Conservation (phyloP, 352 stramenopile genomes). For the Phytopythium cucurbitacearum region DNA sequence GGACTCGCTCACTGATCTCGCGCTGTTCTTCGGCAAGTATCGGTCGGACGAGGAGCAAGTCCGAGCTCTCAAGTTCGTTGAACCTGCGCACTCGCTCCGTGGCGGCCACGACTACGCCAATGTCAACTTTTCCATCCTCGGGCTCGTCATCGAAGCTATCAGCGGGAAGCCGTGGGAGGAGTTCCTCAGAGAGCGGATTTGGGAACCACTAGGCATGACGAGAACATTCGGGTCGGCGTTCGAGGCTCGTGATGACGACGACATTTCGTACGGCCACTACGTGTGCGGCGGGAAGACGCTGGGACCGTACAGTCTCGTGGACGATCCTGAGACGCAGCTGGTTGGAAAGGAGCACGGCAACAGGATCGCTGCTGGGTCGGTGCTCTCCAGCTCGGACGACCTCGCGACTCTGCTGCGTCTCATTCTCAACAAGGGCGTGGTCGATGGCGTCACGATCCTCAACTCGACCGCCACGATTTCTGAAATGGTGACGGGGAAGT, state of each 20-base stretch:
- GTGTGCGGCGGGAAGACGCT: constrained; percentile 34
- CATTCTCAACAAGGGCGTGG: constrained; percentile 59
- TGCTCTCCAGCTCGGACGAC: constrained; percentile 47
- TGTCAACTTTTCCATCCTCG: constrained; percentile 56
- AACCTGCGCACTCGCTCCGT: constrained; percentile 37
- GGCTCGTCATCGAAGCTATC: constrained; percentile 50
- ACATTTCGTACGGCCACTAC: constrained; percentile 42
- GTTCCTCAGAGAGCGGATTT: constrained; percentile 47
- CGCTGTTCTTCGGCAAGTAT: constrained; percentile 28
- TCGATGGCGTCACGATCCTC: constrained; percentile 43
- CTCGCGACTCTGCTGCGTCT: constrained; percentile 51
- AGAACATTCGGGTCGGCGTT: constrained; percentile 40
- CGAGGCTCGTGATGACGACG: constrained; percentile 17
- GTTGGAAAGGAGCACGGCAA: constrained; percentile 7
- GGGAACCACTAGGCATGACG: constrained; percentile 51
- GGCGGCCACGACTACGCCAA: constrained; percentile 58
- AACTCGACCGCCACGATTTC: constrained; percentile 31
- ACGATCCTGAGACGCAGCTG: constrained; percentile 29
- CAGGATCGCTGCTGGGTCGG: constrained; percentile 40
- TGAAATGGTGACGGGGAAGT: constrained; percentile 62
- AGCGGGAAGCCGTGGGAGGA: constrained; percentile 40
- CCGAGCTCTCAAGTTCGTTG: constrained; percentile 24
- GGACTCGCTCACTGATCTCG: constrained; percentile 18
- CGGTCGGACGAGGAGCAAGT: constrained; percentile 32
- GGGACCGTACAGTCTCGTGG: constrained; percentile 40